phyloP scores from a whole-genome alignment of 2,329 filamentous ascomycete genomes.

The Cryphonectria parasitica region DNA sequence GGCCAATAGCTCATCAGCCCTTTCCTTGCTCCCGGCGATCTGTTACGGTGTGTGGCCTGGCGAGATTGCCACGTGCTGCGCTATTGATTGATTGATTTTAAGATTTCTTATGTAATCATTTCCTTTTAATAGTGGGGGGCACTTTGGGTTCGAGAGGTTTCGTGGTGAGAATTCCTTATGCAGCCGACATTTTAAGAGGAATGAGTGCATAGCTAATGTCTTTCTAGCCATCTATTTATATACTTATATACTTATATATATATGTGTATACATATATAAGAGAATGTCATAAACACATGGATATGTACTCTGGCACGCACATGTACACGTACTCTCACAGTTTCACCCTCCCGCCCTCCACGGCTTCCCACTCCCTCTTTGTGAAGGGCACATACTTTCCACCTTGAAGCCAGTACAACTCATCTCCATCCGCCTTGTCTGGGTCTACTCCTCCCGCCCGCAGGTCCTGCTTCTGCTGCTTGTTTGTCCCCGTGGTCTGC shows the following conservation, averaged over 20 bases:
- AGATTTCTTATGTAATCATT: too few species aligned
- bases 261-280: neutral
- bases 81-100: neutral
- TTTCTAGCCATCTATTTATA: neutral
- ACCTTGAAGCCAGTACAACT: slow-evolving; percentile 67
- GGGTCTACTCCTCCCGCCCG: slow-evolving; percentile 77
- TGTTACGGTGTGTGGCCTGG: neutral
- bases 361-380: slow-evolving; percentile 67
- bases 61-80: neutral
- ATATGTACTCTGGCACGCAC: neutral
- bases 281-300: neutral
- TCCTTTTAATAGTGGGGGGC: too few species aligned
- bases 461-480: slow-evolving; percentile 80
- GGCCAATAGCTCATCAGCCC: neutral
- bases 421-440: slow-evolving; percentile 51
- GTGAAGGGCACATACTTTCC: slow-evolving; percentile 71
- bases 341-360: slow-evolving; percentile 72
- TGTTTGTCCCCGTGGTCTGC: slow-evolving; percentile 81
- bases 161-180: neutral
- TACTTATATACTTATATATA: too few species aligned
- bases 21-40: neutral
- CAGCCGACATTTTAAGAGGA: too few species aligned
- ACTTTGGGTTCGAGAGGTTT: neutral
- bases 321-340: slow-evolving; percentile 50
- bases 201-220: neutral